phyloP scores from a whole-genome alignment of 345 rosid species.

The Gynandropsis gynandra region DNA sequence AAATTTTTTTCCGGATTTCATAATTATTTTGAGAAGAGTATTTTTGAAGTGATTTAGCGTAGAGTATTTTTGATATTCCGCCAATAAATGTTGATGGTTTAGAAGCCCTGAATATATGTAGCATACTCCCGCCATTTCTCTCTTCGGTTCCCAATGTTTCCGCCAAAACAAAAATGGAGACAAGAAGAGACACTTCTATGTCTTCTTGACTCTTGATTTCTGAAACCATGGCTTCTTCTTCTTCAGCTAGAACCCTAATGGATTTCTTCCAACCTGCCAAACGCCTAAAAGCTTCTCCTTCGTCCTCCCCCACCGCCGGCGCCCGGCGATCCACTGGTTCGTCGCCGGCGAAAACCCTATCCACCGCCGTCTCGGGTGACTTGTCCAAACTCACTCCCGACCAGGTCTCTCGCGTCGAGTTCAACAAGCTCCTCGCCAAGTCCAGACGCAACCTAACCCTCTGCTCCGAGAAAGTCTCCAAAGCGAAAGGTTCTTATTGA shows the following conservation, averaged over 20 bases:
- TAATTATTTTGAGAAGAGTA: too few relatives aligned
- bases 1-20: too few relatives aligned
- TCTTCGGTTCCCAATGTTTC: too few relatives aligned
- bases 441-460: conserved; percentile 61
- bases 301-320: conserved; percentile 27
- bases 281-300: conserved; percentile 46
- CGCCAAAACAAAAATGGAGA: too few relatives aligned
- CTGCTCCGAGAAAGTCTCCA: conserved; percentile 51
- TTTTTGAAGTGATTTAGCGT: too few relatives aligned
- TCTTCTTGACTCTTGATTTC: background rate
- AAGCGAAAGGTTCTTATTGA: conserved; percentile 37
- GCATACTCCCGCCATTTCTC: too few relatives aligned
- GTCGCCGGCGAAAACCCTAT: conserved; percentile 18
- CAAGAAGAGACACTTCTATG: too few relatives aligned
- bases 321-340: conserved; percentile 20
- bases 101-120: too few relatives aligned
- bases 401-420: conserved; percentile 49
- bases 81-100: too few relatives aligned
- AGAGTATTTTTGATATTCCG: too few relatives aligned
- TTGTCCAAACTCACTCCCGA: conserved; percentile 41
- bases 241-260: conserved; percentile 49
- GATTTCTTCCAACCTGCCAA: conserved; percentile 68
- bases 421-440: conserved; percentile 55
- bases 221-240: conserved; percentile 43
- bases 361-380: conserved; percentile 20